Percentiles rank a stretch among this genome's conserved stretches.
phyloP scores from a whole-genome alignment of 805 yeast species.

The Cyberlindnera petersonii region DNA sequence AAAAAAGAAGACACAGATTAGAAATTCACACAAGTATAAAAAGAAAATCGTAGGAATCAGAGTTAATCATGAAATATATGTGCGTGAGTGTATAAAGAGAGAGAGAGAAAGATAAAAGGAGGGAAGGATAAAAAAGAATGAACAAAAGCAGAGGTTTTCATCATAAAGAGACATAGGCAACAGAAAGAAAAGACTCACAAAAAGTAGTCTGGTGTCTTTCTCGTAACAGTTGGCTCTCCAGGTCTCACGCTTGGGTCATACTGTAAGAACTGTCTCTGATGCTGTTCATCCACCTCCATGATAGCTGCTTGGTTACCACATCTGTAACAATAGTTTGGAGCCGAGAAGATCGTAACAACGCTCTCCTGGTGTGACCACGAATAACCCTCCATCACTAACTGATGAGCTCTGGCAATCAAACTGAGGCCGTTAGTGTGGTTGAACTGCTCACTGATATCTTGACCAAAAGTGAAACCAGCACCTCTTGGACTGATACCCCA shows the following conservation, averaged over 20 bases:
- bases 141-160: neutral
- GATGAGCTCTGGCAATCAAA: slow-evolving; percentile 92
- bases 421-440: slow-evolving; percentile 85
- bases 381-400: slow-evolving; percentile 96
- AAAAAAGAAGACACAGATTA: neutral
- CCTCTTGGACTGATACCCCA: slow-evolving; percentile 99
- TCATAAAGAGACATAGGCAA: neutral
- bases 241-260: slow-evolving; percentile 97
- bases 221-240: slow-evolving; percentile 95
- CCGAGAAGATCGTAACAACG: slow-evolving; percentile 90
- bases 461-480: slow-evolving; percentile 98
- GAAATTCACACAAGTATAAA: neutral
- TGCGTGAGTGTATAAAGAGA: no score
- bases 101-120: no score
- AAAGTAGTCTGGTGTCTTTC: slow-evolving; percentile 97
- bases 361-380: slow-evolving; percentile 92
- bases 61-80: slow-evolving; percentile 2
- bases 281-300: slow-evolving; percentile 95
- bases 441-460: slow-evolving; percentile 89
- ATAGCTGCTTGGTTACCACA: slow-evolving; percentile 98
- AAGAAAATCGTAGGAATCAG: neutral
- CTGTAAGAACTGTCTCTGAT: slow-evolving; percentile 86
- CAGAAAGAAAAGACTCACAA: no score
- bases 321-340: slow-evolving; percentile 95
- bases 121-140: neutral